A percentile compares a stretch with the other conserved stretches of the same genome.
Conservation (phyloP, 2,329 filamentous ascomycete species). For the Penicillium sp. region DNA sequence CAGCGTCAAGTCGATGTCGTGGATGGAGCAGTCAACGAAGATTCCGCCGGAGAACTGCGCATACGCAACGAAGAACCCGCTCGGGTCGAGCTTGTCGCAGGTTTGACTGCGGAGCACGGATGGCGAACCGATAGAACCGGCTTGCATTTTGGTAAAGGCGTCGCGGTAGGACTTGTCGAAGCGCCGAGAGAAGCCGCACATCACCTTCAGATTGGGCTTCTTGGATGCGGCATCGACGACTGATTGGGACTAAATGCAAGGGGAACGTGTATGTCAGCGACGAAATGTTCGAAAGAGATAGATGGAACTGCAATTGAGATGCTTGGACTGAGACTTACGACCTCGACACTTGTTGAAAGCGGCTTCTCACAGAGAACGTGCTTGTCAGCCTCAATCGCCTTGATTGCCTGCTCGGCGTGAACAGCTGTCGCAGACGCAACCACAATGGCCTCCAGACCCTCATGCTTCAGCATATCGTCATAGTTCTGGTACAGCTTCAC, state of each 20-base stretch:
- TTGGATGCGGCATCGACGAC: slow-evolving; percentile 62
- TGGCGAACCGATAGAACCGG: slow-evolving; percentile 63
- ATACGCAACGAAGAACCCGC: slow-evolving; percentile 71
- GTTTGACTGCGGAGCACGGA: slow-evolving; percentile 68
- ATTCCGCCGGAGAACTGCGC: slow-evolving; percentile 69
- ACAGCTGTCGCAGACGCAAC: slow-evolving; percentile 60
- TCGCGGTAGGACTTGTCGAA: slow-evolving; percentile 70
- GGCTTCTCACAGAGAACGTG: slow-evolving; percentile 63
- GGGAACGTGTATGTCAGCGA: not conserved
- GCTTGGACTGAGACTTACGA: slow-evolving; percentile 49
- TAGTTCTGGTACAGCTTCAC: slow-evolving; percentile 59
- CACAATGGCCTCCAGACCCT: slow-evolving; percentile 60
- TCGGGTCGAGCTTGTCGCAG: slow-evolving; percentile 68
- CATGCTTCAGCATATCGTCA: slow-evolving; percentile 61
- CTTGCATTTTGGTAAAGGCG: slow-evolving; percentile 57
- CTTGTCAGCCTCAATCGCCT: slow-evolving; percentile 58
- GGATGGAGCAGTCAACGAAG: slow-evolving; percentile 72
- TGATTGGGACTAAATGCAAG: slow-evolving; percentile 58
- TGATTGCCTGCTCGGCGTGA: slow-evolving; percentile 62
- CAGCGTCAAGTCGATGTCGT: slow-evolving; percentile 69
- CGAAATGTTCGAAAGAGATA: not conserved
- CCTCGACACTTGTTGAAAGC: slow-evolving; percentile 60
- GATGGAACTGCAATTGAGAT: not conserved
- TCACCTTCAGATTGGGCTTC: slow-evolving; percentile 65
- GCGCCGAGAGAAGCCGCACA: slow-evolving; percentile 68